These are phyloP conservation scores for Mortierella sp. DNA, from an alignment of 371 early-diverging fungal genomes.

Conservation along the genomic window DNA sequence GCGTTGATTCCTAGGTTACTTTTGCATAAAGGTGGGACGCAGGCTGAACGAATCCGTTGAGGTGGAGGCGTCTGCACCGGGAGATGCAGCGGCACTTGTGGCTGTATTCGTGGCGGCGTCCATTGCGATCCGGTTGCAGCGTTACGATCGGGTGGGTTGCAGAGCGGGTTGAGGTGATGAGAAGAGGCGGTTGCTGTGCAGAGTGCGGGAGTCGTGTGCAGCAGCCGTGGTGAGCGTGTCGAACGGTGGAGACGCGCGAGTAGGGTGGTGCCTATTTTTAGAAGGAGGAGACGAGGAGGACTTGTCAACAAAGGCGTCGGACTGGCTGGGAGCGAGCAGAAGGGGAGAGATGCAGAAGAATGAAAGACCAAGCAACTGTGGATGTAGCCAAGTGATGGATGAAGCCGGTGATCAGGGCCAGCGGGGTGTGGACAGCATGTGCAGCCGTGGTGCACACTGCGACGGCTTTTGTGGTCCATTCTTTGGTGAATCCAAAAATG, in stretches of 20 bases:
- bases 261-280: conserved; percentile 11
- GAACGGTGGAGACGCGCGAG: too few relatives aligned
- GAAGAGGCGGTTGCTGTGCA: conserved; percentile 1
- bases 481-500: neutral
- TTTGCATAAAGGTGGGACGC: conserved; percentile 52
- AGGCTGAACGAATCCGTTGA: conserved; percentile 43
- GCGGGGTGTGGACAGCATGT: too few relatives aligned
- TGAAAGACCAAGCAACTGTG: neutral
- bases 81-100: neutral
- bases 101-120: conserved; percentile 2
- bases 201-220: conserved; percentile 2
- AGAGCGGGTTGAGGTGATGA: too few relatives aligned
- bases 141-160: too few relatives aligned
- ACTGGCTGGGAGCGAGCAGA: neutral
- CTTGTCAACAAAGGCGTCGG: too few relatives aligned
- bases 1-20: conserved; percentile 15
- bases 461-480: too few relatives aligned
- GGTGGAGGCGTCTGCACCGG: conserved; percentile 13
- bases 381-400: too few relatives aligned
- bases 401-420: too few relatives aligned
- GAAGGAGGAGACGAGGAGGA: neutral
- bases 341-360: neutral
- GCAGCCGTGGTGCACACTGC: too few relatives aligned
- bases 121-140: too few relatives aligned
- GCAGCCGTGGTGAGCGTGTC: neutral